Evolutionary conservation across 106 monocot genomes (phyloP).

Genomic region (Narthecium ossifragum): DNA sequence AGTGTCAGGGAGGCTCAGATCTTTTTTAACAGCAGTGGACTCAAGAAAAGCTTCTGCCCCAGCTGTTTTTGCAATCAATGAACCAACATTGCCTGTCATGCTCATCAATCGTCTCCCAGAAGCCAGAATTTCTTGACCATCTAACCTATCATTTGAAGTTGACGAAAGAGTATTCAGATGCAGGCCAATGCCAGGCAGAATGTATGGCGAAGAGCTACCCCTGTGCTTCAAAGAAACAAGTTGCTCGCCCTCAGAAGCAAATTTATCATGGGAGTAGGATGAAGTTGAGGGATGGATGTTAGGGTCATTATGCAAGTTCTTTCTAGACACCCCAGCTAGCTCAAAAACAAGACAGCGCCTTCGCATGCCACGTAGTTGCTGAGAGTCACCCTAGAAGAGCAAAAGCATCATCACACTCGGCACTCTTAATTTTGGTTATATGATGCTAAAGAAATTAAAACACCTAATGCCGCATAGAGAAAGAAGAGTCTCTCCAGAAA

Average conservation of each 20-base stretch:
- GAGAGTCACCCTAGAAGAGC: slow-evolving; percentile 64
- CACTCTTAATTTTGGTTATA: too few relatives aligned
- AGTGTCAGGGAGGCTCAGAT: slow-evolving; percentile 4
- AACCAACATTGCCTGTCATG: slow-evolving; percentile 21
- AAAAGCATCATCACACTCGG: too few relatives aligned
- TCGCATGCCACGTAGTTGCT: slow-evolving; percentile 56
- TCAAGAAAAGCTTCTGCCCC: slow-evolving; percentile 16
- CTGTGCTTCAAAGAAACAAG: slow-evolving; percentile 22
- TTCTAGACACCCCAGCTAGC: slow-evolving; percentile 29
- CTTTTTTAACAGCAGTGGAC: slow-evolving; percentile 22
- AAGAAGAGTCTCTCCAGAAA: too few relatives aligned
- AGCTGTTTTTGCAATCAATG: slow-evolving; percentile 13
- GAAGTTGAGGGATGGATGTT: slow-evolving; percentile 14
- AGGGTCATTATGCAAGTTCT: slow-evolving; percentile 14
- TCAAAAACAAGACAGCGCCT: slow-evolving; percentile 93
- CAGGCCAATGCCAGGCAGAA: slow-evolving; percentile 79
- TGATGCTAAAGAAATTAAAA: too few relatives aligned
- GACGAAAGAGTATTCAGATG: slow-evolving; percentile 87
- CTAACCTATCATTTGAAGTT: slow-evolving; percentile 39
- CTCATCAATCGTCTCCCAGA: slow-evolving; percentile 23
- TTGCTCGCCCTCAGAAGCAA: slow-evolving; percentile 18
- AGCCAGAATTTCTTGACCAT: slow-evolving; percentile 25
- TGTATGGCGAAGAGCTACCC: slow-evolving; percentile 15
- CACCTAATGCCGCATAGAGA: too few relatives aligned
- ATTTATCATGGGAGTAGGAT: slow-evolving; percentile 22